Conservation (phyloP, 1,284 basidiomycete genomes). For the Ustilago esculenta region DNA sequence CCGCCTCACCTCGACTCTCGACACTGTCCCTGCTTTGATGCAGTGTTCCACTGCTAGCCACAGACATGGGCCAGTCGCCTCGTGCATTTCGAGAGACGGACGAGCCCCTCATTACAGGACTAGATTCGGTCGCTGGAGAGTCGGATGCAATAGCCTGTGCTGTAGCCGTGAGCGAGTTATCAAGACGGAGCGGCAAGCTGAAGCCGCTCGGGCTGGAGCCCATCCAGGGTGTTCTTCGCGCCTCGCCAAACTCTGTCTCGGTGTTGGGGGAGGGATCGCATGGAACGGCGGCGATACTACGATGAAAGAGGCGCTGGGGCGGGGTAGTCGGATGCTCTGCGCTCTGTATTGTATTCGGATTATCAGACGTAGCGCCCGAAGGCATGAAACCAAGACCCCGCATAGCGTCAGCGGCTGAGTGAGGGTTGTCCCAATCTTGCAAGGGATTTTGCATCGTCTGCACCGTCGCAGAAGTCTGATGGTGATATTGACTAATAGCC, state of each 20-base stretch:
- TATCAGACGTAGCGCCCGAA: not conserved
- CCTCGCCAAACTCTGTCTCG: slow-evolving; percentile 42
- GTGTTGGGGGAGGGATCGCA: slow-evolving; percentile 35
- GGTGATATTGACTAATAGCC: not conserved
- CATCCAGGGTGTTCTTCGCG: slow-evolving; percentile 34
- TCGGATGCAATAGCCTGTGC: slow-evolving; percentile 14
- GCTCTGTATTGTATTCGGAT: not conserved
- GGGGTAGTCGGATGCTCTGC: slow-evolving; percentile 17
- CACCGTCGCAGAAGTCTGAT: not conserved
- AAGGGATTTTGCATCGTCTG: not conserved
- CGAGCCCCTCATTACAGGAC: slow-evolving; percentile 11
- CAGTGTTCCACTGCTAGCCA: slow-evolving; percentile 29
- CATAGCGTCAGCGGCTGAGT: not conserved
- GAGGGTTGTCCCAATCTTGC: not conserved
- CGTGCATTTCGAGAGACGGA: slow-evolving; percentile 12
- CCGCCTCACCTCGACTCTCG: slow-evolving; percentile 14
- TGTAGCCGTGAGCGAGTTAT: slow-evolving; percentile 36
- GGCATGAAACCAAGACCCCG: slow-evolving; percentile 17
- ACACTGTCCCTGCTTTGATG: slow-evolving; percentile 15
- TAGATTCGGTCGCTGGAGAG: slow-evolving; percentile 11
- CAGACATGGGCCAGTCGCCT: slow-evolving; percentile 44
- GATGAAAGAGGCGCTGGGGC: slow-evolving; percentile 21
- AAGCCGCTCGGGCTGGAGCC: slow-evolving; percentile 30
- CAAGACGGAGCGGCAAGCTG: slow-evolving; percentile 39
- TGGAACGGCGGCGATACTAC: slow-evolving; percentile 30